Conservation (phyloP, 2,329 filamentous ascomycete species). For the Colletotrichum destructivum region DNA sequence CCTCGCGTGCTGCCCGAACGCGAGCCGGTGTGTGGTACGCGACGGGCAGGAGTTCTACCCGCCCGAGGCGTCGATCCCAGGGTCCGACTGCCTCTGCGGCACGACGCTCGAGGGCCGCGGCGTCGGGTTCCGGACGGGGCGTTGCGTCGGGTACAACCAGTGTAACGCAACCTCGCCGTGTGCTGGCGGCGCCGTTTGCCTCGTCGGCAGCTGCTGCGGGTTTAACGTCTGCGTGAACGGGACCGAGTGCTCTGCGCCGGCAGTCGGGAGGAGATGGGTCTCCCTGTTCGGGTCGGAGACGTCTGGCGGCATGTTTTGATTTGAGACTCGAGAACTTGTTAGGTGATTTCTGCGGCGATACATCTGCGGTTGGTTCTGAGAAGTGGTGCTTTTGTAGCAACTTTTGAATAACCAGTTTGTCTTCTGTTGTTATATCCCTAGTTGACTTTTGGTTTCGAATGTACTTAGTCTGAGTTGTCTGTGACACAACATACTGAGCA, state of each 20-base stretch:
- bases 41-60: conserved; percentile 51
- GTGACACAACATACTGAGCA: no score
- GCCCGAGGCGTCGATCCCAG: conserved; percentile 47
- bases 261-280: background rate
- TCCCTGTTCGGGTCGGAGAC: conserved; percentile 13
- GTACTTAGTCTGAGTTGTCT: no score
- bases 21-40: conserved; percentile 42
- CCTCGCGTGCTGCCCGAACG: conserved; percentile 52
- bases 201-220: conserved; percentile 40
- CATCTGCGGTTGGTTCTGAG: no score
- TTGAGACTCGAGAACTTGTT: no score
- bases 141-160: conserved; percentile 18
- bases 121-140: conserved; percentile 32
- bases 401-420: no score
- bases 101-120: conserved; percentile 42
- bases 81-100: conserved; percentile 55
- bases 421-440: no score
- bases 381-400: no score
- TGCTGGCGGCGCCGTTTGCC: conserved; percentile 17
- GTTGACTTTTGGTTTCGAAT: no score
- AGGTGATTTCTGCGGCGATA: background rate
- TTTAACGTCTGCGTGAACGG: conserved; percentile 41
- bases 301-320: conserved; percentile 18
- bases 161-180: conserved; percentile 29
- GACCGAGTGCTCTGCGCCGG: conserved; percentile 38